Base-by-base conservation (phyloP, 106 monocot species). In the Narthecium ossifragum region DNA sequence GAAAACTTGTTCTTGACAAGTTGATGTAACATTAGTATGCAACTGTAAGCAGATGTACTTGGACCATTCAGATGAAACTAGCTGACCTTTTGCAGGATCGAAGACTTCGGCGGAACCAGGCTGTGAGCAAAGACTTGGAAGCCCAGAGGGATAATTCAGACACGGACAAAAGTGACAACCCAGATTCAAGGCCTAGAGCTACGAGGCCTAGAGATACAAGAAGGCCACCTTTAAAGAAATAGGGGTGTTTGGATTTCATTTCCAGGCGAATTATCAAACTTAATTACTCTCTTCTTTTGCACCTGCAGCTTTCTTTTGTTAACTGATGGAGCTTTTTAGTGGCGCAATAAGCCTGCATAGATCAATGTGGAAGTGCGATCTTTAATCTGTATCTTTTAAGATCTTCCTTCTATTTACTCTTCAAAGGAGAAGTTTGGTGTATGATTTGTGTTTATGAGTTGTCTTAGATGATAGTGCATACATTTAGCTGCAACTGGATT, bases 91-190 rank as follows among this genome's bases (percentile, higher is more conserved):
- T 51, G 51, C 65, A 94, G 94, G 90, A 92, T 56, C 79, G 91
- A 63, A 80, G 83, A 54, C 83, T 72, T 33, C 73, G 81, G 3
- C 57, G 78, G 31, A 81, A 46, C 24, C 66, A 70, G 2, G 66
- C 43, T 46, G 77, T 62, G 46, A 84, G 49, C 26, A 41, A 31
- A 18, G 92, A 86, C 26, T 59, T 53, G 23, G 87, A 88, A 30
- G 70, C 78, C 25, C 80, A 84, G 63, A 78, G 61, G 38, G 88
- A 88, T 26, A 85, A 63, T 52, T 88, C 93, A 8, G 83, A 92
- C 61, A 92, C 80, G 0, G 84, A 92, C 15, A 81, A 74, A 73
- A 92, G 75, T 34, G 87, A 78, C 55, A 80, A 78, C 47, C 70
- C 73, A 6, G 90, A 90, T 51, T 66, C 74, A 78, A 65, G 34